Evolutionary conservation across 768 basidiomycete genomes (phyloP), one percentile per base, ranked within the genome.

Genomic region (Porpolomopsis calyptriformis): DNA sequence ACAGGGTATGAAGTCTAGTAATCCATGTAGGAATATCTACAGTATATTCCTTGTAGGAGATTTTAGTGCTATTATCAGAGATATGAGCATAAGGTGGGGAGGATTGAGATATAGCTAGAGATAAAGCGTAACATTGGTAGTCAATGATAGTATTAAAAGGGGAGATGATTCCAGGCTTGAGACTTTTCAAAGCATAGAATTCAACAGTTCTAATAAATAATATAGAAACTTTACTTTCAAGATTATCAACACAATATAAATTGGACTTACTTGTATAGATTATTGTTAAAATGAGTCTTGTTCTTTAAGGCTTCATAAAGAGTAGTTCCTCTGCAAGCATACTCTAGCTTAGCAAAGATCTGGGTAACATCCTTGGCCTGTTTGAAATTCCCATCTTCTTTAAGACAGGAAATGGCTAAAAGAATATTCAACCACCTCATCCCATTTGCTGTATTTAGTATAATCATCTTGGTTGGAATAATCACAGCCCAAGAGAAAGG

Each of bases 371-470:
- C 16, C 20, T 22, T n/a, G 20, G 44, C 5, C 20, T 33, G 14
- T 36, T 14, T 19, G 20, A 45, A 45, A 12, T 35, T 37, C 16
- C 44, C 44, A 45, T 45, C 34, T 2, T 11, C 16, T 5, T 34
- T 45, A 18, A 45, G 5, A 10, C 16, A 4, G 8, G 9, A 4
- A 19, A 45, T 8, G 2, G 44, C 33, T 12, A 45, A 23, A 19
- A 7, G n/a, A 45, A 25, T 33, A 45, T 19, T 45, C 44, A 31
- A 45, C 35, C 2, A 45, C 44, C 22, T 33, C 29, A 9, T 8
- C 16, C 44, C 33, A 45, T 16, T 45, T 45, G 44, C 11, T 45
- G 35, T 37, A 36, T 14, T 36, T 25, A 16, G n/a, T 33, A 10
- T 39, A 12, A 16, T 18, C 10, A 10, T 39, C 16, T 19, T 22